Base-by-base conservation (phyloP, 108 stramenopile species). In the Cyclotella cryptica region DNA sequence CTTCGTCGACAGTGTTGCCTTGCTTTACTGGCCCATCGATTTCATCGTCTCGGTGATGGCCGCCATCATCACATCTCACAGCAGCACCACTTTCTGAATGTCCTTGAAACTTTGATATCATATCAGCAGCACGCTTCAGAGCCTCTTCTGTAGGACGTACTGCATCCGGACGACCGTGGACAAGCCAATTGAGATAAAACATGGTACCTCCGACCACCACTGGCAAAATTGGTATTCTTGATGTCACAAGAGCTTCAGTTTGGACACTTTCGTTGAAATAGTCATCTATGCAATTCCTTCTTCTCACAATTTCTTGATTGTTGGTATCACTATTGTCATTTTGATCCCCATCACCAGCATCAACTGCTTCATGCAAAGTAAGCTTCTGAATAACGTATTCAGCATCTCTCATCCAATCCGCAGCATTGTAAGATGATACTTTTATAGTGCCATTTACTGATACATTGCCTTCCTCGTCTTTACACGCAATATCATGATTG, bases 141-240 rank as follows among this genome's bases (percentile, higher is more conserved):
- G 93, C 95, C 13, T 73, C 76, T 11, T 75, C 75, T 22, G 88
- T 88, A 40, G 93, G 90, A 74, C 86, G 85, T n/a, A 89, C 81
- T 12, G 96, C 97, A 80, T 99, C 97, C 0, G 98, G 98, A 60
- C 81, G 70, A 27, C 98, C 98, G 68, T 96, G 92, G 0, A 98
- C 93, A 18, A 99, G 89, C 98, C 98, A 99, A 52, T 97, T 89
- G 0, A 97, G 59, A 77, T 98, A 99, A 96, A 99, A 97, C 94
- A 97, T 97, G n/a, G 94, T 95, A 0, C 97, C 97, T 26, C 97
- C 97, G 19, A 93, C 92, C 18, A 97, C 90, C 12, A 97, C 89
- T 21, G 92, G 92, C 30, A 93, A 74, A 13, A 93, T 58, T 17
- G 70, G 39, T 42, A 40, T 18, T 65, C 74, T 69, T 63, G 46